Evolutionary conservation across 2,329 filamentous ascomycete genomes (phyloP).

Genomic region (Aspergillus sp.): DNA sequence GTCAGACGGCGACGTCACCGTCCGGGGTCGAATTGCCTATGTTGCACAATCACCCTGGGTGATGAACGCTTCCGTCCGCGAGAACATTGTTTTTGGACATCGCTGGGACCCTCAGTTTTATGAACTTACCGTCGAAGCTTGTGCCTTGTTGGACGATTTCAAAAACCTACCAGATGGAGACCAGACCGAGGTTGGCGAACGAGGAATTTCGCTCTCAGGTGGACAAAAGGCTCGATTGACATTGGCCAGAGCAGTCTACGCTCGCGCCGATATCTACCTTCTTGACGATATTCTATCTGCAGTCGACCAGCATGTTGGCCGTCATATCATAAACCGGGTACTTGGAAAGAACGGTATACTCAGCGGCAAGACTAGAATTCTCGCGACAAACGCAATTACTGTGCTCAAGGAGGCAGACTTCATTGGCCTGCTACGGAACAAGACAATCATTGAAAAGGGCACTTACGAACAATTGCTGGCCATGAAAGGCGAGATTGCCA

Average conservation of each 20-base stretch:
- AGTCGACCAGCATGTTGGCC: constrained; percentile 95
- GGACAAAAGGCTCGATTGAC: constrained; percentile 94
- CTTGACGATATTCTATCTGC: constrained; percentile 92
- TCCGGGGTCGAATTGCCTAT: constrained; percentile 82
- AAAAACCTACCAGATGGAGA: constrained; percentile 89
- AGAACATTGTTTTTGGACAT: constrained; percentile 96
- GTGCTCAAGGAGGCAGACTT: constrained; percentile 86
- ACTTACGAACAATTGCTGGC: constrained; percentile 88
- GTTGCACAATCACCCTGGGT: constrained; percentile 93
- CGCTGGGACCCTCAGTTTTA: constrained; percentile 92
- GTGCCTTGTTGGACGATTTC: constrained; percentile 87
- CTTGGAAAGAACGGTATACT: constrained; percentile 81
- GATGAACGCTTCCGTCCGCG: constrained; percentile 94
- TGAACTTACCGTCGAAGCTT: constrained; percentile 85
- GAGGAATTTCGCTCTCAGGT: constrained; percentile 91
- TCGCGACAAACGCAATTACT: constrained; percentile 92
- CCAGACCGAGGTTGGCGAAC: constrained; percentile 92
- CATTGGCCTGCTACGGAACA: constrained; percentile 78
- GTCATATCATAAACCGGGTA: constrained; percentile 91
- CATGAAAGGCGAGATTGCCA: constrained; percentile 86
- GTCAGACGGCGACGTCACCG: constrained; percentile 71
- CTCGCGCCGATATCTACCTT: constrained; percentile 91
- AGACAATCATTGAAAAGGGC: constrained; percentile 77
- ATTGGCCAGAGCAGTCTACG: constrained; percentile 89
- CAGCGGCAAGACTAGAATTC: constrained; percentile 77